Base-by-base conservation (phyloP, 768 basidiomycete genomes). In the Punctularia strigosozonata region DNA sequence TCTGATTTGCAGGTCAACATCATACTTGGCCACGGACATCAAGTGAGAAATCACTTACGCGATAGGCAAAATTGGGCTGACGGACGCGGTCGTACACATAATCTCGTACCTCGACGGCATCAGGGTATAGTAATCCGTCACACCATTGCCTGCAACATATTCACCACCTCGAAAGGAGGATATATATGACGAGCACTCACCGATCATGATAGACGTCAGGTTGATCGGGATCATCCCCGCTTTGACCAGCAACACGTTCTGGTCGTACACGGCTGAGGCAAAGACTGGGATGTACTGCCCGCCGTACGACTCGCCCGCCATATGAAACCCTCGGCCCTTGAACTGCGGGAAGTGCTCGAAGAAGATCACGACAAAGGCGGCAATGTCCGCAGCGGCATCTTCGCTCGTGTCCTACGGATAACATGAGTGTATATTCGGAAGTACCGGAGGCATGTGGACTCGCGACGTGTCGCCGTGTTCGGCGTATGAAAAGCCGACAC, bases 311-410 rank as follows among this genome's bases (percentile, higher is more conserved):
- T 75, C 57, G 13, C 64, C 62, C n/a, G 60, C 54, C 43, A 65
- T 50, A 35, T 64, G 64, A 26, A 64, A 57, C 2, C 62, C 52
- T 4, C 80, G 61, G 2, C 78, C 80, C 46, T 79, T 75, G 62
- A 84, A 82, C 46, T 77, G 63, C 39, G 55, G 65, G 52, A 87
- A 87, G 41, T 76, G 67, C 47, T 84, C 79, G 35, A 84, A 84
- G 58, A 84, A 84, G 39, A 85, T 73, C 3, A 70, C 61, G 1
- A 84, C 64, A 46, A 85, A 85, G 0, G 75, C 71, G 0, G 80
- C 78, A 3, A 85, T 73, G 46, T 85, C 80, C 38, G 69, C 64
- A 0, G 79, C 77, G 3, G 77, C 80, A 32, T 80, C 75, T 50
- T 78, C 72, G 0, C 78, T 74, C 3, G 71, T 80, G 36, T 68